These are phyloP conservation scores for Leccinum subgranulosum DNA, from an alignment of 768 basidiomycete species.

Conservation along the genomic window DNA sequence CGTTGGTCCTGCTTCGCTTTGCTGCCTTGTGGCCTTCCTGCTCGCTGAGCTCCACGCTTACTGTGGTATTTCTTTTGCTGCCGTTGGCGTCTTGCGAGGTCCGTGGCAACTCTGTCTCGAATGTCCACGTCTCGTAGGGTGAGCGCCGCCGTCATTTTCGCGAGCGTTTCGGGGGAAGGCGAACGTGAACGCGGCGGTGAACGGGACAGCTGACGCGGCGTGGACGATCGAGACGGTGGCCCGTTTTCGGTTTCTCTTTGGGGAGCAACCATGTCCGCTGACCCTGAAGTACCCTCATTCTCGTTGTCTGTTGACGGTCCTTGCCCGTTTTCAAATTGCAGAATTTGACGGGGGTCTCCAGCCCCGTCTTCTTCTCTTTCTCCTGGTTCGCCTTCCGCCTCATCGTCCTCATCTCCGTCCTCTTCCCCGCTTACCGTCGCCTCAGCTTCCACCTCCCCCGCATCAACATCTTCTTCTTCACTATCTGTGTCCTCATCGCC, in stretches of 20 bases:
- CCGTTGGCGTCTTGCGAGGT: conserved; percentile 59
- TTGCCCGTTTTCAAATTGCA: conserved; percentile 13
- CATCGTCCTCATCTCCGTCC: conserved; percentile 35
- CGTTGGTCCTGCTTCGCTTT: conserved; percentile 79
- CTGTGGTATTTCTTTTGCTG: conserved; percentile 78
- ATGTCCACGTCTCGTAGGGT: conserved; percentile 40
- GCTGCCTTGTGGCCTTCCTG: conserved; percentile 72
- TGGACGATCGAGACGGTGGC: conserved; percentile 25
- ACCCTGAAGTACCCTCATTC: conserved; percentile 1
- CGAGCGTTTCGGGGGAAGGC: conserved; percentile 40
- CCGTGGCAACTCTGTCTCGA: conserved; percentile 56
- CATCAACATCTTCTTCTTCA: conserved; percentile 37
- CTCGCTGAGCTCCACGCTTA: conserved; percentile 58
- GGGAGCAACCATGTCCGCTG: neutral
- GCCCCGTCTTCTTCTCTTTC: conserved; percentile 33
- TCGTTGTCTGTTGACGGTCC: neutral
- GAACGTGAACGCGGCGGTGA: conserved; percentile 53
- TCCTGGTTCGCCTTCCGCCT: conserved; percentile 36
- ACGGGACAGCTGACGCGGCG: conserved; percentile 41
- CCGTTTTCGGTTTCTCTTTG: conserved; percentile 10
- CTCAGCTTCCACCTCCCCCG: conserved; percentile 38
- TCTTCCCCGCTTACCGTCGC: conserved; percentile 26
- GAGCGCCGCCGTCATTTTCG: conserved; percentile 42
- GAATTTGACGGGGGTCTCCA: conserved; percentile 10
- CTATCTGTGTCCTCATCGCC: conserved; percentile 28